Evolutionary conservation across 768 basidiomycete genomes (phyloP).

Genomic region (Coprinopsis cinerea): DNA sequence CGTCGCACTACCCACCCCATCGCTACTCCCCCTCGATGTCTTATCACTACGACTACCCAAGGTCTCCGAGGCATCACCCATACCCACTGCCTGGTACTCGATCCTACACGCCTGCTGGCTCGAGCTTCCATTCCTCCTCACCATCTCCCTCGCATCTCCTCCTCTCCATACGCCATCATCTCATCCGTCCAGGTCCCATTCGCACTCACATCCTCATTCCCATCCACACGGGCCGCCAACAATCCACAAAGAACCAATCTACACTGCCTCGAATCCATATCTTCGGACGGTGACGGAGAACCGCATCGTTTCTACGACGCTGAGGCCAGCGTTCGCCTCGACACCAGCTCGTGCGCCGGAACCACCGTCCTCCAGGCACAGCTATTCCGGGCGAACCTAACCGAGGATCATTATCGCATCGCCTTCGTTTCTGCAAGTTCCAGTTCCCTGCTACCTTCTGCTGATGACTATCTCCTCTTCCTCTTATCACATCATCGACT

Average conservation of each 20-base stretch:
- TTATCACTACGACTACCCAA: neutral
- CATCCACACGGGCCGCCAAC: neutral
- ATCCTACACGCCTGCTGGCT: conserved; percentile 5
- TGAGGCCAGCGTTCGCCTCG: conserved; percentile 1
- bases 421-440: too few relatives aligned
- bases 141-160: neutral
- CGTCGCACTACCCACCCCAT: neutral
- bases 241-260: neutral
- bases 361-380: neutral
- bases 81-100: neutral
- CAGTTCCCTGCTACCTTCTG: too few relatives aligned
- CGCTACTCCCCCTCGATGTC: neutral
- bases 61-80: conserved; percentile 1
- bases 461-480: too few relatives aligned
- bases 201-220: neutral
- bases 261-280: conserved; percentile 2
- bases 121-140: conserved; percentile 1
- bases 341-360: neutral
- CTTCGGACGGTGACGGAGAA: neutral
- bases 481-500: too few relatives aligned
- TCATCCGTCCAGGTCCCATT: neutral
- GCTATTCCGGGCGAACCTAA: neutral
- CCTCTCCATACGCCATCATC: neutral
- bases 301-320: neutral
- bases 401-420: too few relatives aligned